Evolutionary conservation across 768 basidiomycete genomes (phyloP).

Genomic region (Suillus luteus): DNA sequence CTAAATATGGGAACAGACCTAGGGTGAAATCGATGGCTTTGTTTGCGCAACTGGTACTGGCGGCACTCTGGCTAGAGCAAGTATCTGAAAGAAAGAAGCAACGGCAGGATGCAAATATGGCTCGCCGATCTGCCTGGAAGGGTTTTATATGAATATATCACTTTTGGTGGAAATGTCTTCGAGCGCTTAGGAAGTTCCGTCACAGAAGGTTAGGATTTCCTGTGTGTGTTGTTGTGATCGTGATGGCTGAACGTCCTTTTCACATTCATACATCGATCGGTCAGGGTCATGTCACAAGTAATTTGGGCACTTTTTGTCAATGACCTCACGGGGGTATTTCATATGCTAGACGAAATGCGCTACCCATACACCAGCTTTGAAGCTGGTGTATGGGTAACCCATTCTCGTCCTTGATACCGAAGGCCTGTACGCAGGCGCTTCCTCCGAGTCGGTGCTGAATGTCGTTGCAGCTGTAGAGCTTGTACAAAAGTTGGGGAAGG

Average conservation of each 20-base stretch:
- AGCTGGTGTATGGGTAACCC: too few relatives aligned
- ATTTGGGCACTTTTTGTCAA: constrained; percentile 80
- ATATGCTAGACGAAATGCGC: constrained; percentile 86
- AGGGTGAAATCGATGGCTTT: constrained; percentile 83
- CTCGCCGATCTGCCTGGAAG: constrained; percentile 97
- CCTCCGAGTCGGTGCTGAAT: constrained; percentile 74
- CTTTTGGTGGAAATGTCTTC: constrained; percentile 71
- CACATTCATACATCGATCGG: constrained; percentile 71
- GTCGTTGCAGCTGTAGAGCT: constrained; percentile 92
- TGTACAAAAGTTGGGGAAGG: constrained; percentile 81
- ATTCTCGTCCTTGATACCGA: constrained; percentile 72
- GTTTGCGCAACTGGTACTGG: constrained; percentile 94
- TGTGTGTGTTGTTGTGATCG: constrained; percentile 5
- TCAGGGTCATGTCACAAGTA: constrained; percentile 93
- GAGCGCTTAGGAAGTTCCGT: constrained; percentile 87
- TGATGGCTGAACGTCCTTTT: background rate
- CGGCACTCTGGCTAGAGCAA: constrained; percentile 92
- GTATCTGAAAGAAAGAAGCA: constrained; percentile 80
- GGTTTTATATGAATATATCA: constrained; percentile 81
- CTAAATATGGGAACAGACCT: constrained; percentile 92
- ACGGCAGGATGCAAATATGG: constrained; percentile 83
- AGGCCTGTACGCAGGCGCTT: constrained; percentile 93
- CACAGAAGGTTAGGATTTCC: constrained; percentile 68
- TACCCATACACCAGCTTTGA: constrained; percentile 46
- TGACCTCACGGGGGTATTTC: constrained; percentile 79